Evolutionary conservation across 371 early-diverging fungal species (phyloP), one percentile per base, ranked within the genome.

Genomic region (Haplosporangium sp.): DNA sequence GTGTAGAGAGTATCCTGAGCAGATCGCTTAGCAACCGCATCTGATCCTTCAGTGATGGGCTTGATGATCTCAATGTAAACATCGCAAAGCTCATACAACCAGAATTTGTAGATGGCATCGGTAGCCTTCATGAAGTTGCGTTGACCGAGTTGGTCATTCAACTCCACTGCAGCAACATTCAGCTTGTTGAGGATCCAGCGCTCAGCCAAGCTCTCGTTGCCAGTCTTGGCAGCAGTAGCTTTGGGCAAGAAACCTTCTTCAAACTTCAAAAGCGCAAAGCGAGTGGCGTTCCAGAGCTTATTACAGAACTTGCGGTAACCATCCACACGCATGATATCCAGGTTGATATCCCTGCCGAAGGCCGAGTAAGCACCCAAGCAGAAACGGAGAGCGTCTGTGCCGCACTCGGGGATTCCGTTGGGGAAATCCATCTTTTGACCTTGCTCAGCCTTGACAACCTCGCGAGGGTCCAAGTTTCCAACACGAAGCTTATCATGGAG

Each of bases 231-330:
- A 10, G 90, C 85, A 70, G 85, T 81, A 15, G 88, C 77, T 59
- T 83, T 62, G 59, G 94, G 98, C 82, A 87, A 88, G 84, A 93
- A 96, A 67, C 92, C 91, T 35, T 88, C 90, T 48, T 95, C 97
- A 17, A 99, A 89, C 86, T 97, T 97, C 90, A 94, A 91, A 77
- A 96, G 85, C 37, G 96, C 97, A 82, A 99, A 96, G 71, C 94
- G 92, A 61, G 96, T 96, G 6, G 97, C 99, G 85, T 99, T 99
- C 99, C 99, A 99, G 48, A 99, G 87, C 91, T 99, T 99, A 91
- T 99, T 99, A 88, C 99, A 99, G 92, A 99, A 98, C 88, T 97
- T 97, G 86, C 99, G 93, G 88, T 99, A 99, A 55, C 99, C 99
- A 74, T 97, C 97, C 20, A 99, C 97, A 83, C 98, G 96, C 68